Percentiles rank a stretch among this genome's conserved stretches.
Conservation (phyloP, 2,329 filamentous ascomycete genomes). For the Lasiodiplodia sp. region DNA sequence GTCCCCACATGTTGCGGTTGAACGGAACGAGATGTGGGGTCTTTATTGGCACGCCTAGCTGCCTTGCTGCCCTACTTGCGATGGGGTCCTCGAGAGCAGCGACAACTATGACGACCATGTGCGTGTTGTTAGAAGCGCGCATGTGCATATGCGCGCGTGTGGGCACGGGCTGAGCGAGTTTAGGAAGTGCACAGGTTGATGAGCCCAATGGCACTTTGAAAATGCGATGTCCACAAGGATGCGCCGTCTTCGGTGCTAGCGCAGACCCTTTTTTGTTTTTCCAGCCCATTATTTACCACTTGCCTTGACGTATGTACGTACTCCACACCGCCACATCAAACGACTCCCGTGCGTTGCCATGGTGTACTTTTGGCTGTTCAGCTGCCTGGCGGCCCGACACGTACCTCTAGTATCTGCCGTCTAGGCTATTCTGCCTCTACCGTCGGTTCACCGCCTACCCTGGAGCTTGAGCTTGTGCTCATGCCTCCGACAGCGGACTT, state of each 20-base stretch:
- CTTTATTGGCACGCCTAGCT: slow-evolving; percentile 7
- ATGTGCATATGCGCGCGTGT: background rate
- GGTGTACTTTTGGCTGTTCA: background rate
- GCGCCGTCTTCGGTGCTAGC: background rate
- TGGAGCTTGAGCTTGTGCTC: background rate
- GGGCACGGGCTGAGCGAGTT: background rate
- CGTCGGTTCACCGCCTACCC: background rate
- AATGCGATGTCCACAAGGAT: background rate
- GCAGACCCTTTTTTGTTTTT: slow-evolving; percentile 1
- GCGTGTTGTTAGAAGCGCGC: background rate
- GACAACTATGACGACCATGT: background rate
- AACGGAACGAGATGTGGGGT: background rate
- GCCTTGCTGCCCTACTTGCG: background rate
- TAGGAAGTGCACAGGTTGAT: background rate
- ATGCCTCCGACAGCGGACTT: background rate
- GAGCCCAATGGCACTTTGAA: background rate
- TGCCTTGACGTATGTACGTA: background rate
- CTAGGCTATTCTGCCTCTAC: background rate
- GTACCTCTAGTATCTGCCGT: background rate
- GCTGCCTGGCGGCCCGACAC: background rate
- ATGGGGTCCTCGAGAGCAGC: background rate
- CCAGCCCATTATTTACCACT: background rate
- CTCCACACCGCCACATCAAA: background rate
- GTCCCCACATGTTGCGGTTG: background rate
- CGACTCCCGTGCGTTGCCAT: background rate